These are phyloP conservation scores for Syzygium grande DNA, from an alignment of 345 rosid genomes.

Conservation along the genomic window DNA sequence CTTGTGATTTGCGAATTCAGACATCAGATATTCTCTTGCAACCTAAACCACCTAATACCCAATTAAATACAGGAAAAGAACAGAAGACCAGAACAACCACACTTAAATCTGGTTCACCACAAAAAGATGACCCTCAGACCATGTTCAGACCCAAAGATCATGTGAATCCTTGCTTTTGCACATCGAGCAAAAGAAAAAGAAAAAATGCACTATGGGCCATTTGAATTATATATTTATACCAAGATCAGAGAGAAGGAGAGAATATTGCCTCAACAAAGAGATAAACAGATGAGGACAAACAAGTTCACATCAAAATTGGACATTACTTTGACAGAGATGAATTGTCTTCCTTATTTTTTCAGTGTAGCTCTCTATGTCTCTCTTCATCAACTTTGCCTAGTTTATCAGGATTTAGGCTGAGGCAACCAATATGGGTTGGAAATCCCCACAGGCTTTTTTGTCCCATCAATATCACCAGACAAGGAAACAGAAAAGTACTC, in stretches of 20 bases:
- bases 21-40: not conserved
- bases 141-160: not conserved
- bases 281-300: slow-evolving; percentile 27
- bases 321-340: slow-evolving; percentile 5
- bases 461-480: slow-evolving; percentile 9
- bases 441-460: slow-evolving; percentile 3
- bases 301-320: slow-evolving; percentile 8
- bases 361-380: slow-evolving; percentile 1
- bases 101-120: not conserved
- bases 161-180: not conserved
- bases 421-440: not conserved
- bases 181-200: not conserved
- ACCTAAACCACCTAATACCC: slow-evolving; percentile 46
- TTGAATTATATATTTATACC: not conserved
- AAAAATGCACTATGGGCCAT: not conserved
- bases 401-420: slow-evolving; percentile 10
- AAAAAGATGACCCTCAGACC: not conserved
- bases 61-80: slow-evolving; percentile 34
- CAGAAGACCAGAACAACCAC: slow-evolving; percentile 25
- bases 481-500: slow-evolving; percentile 8
- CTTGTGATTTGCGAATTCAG: not conserved
- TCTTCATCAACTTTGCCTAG: slow-evolving; percentile 15
- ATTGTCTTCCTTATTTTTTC: slow-evolving; percentile 6
- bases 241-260: not conserved
- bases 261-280: not conserved